Evolutionary conservation across 352 stramenopile genomes (phyloP).

Genomic region (Aphanomyces stellatus): DNA sequence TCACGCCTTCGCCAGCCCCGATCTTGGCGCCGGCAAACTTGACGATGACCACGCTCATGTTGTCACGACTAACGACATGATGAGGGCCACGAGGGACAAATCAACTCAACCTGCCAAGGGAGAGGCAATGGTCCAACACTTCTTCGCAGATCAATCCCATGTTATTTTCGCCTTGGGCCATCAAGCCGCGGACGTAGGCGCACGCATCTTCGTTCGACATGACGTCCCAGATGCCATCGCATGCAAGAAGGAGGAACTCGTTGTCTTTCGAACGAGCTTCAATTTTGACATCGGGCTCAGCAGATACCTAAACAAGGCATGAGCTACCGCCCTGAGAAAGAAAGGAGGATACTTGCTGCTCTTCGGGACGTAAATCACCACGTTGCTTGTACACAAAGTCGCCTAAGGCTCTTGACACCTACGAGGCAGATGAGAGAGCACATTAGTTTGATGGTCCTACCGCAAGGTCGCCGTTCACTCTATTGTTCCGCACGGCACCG

Average conservation of each 20-base stretch:
- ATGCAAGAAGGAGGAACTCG: conserved; percentile 88
- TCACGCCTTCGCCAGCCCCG: conserved; percentile 49
- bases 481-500: conserved; percentile 61
- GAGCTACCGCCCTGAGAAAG: background rate
- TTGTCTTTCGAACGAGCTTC: conserved; percentile 69
- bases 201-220: conserved; percentile 87
- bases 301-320: conserved; percentile 36
- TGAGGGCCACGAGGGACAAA: background rate
- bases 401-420: conserved; percentile 67
- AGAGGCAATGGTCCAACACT: conserved; percentile 65
- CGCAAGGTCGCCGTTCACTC: conserved; percentile 73
- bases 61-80: conserved; percentile 44
- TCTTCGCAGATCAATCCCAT: conserved; percentile 73
- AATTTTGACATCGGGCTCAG: conserved; percentile 84
- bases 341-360: conserved; percentile 51
- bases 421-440: conserved; percentile 5
- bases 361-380: conserved; percentile 35
- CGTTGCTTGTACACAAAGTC: conserved; percentile 79
- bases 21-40: conserved; percentile 65
- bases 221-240: conserved; percentile 92
- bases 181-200: conserved; percentile 70
- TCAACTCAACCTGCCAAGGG: conserved; percentile 65
- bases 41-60: conserved; percentile 77
- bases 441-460: conserved; percentile 29
- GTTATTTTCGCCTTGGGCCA: conserved; percentile 55